Evolutionary conservation across 257 asterid species (phyloP).

Genomic region (Prunella vulgaris): DNA sequence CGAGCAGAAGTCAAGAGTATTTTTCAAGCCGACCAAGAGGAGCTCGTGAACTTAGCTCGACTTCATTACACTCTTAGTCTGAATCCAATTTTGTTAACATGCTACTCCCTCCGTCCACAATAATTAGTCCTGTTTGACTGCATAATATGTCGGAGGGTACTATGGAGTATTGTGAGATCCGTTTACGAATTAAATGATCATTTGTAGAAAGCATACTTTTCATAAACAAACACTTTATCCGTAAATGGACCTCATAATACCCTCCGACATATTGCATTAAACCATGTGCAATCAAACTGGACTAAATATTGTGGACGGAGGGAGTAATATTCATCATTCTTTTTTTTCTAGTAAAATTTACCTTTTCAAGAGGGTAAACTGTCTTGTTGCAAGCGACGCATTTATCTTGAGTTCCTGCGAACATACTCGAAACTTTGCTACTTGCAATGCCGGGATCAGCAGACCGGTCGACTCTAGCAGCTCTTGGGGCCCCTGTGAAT

Average conservation of each 20-base stretch:
- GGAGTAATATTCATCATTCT: too few relatives aligned
- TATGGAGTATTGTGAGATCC: too few relatives aligned
- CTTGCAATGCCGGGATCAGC: constrained; percentile 36
- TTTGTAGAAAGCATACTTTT: too few relatives aligned
- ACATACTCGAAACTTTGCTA: constrained; percentile 60
- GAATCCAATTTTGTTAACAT: not conserved
- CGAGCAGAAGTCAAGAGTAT: not conserved
- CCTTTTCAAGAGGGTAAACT: constrained; percentile 86
- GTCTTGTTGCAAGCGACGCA: constrained; percentile 74
- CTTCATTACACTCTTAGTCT: not conserved
- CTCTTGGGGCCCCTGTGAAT: constrained; percentile 57
- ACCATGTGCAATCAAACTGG: too few relatives aligned
- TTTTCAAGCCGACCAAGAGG: not conserved
- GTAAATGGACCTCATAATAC: too few relatives aligned
- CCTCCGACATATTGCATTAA: too few relatives aligned
- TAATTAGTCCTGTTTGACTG: too few relatives aligned
- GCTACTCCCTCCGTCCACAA: too few relatives aligned
- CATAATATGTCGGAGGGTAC: too few relatives aligned
- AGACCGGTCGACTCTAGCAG: constrained; percentile 52
- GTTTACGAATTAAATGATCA: too few relatives aligned
- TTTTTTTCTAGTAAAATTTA: constrained; percentile 11
- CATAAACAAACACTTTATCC: too few relatives aligned
- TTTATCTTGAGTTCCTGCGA: constrained; percentile 84
- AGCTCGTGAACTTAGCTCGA: not conserved
- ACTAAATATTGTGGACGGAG: too few relatives aligned